A percentile compares a stretch with the other conserved stretches of the same genome.
Conservation (phyloP, 2,329 filamentous ascomycete genomes). For the Stachybotrys echinatus region DNA sequence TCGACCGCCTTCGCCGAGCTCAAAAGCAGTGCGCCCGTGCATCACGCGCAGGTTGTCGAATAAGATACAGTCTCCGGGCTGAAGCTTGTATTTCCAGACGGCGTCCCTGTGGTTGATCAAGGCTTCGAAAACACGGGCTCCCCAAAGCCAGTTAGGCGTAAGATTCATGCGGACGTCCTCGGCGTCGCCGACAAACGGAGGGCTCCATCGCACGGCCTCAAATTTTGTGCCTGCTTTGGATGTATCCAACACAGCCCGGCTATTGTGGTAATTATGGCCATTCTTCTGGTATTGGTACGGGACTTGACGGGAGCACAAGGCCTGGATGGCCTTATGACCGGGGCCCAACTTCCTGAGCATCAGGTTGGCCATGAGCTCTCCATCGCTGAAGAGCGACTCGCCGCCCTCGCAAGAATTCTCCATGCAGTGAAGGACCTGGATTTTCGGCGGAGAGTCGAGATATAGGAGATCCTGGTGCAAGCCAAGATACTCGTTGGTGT, state of each 20-base stretch:
- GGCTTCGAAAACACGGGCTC: conserved; percentile 50
- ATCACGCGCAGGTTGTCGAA: conserved; percentile 86
- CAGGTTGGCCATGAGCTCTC: conserved; percentile 52
- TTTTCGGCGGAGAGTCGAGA: conserved; percentile 69
- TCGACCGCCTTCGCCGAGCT: conserved; percentile 57
- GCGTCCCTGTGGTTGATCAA: conserved; percentile 52
- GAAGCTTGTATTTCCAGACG: conserved; percentile 66
- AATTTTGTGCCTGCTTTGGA: conserved; percentile 13
- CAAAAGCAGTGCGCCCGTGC: conserved; percentile 77
- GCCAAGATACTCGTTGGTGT: conserved; percentile 75
- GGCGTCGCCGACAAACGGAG: conserved; percentile 58
- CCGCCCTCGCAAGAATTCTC: conserved; percentile 75
- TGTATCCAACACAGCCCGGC: conserved; percentile 50
- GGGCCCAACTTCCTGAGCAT: conserved; percentile 7
- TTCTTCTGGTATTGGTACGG: conserved; percentile 67
- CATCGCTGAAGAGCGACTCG: conserved; percentile 81
- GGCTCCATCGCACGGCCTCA: conserved; percentile 55
- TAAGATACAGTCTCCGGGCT: conserved; percentile 83
- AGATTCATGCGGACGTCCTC: conserved; percentile 13
- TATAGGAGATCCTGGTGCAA: conserved; percentile 95
- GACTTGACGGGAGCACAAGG: conserved; percentile 23
- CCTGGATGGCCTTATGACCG: background rate
- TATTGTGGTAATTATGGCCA: conserved; percentile 56
- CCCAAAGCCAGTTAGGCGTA: conserved; percentile 35
- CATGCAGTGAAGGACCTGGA: conserved; percentile 87